phyloP scores from a whole-genome alignment of 768 basidiomycete genomes.

The Phallus indusiatus region DNA sequence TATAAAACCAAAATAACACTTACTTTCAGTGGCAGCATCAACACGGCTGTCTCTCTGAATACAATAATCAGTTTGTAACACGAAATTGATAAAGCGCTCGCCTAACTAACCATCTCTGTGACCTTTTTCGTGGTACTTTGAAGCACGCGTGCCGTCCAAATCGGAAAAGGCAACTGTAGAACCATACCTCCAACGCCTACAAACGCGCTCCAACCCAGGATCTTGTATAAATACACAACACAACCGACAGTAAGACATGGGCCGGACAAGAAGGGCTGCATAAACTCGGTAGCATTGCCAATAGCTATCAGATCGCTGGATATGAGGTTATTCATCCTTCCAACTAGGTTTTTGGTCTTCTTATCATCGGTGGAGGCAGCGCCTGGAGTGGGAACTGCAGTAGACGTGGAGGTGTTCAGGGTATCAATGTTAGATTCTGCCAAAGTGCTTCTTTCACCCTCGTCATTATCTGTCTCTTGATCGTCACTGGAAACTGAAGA shows the following conservation, averaged over 20 bases:
- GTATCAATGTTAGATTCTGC: not conserved
- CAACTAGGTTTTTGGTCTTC: slow-evolving; percentile 43
- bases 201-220: slow-evolving; percentile 35
- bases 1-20: too few relatives aligned
- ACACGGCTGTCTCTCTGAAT: not conserved
- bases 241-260: slow-evolving; percentile 26
- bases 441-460: slow-evolving; percentile 11
- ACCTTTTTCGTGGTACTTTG: slow-evolving; percentile 47
- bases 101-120: slow-evolving; percentile 38
- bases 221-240: slow-evolving; percentile 31
- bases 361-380: slow-evolving; percentile 11
- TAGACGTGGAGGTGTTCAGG: not conserved
- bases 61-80: slow-evolving; percentile 8
- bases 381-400: not conserved
- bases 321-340: slow-evolving; percentile 70
- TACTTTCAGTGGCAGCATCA: not conserved
- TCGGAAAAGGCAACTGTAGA: slow-evolving; percentile 25
- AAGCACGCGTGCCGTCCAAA: slow-evolving; percentile 46
- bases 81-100: not conserved
- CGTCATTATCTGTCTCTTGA: slow-evolving; percentile 11
- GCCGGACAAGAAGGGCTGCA: slow-evolving; percentile 18
- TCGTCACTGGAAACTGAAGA: slow-evolving; percentile 14
- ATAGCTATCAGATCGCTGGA: slow-evolving; percentile 50
- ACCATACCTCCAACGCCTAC: not conserved
- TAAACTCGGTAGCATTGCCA: too few relatives aligned